Evolutionary conservation across 306 rosid species (phyloP).

Genomic region (Styphnolobium japonicum): DNA sequence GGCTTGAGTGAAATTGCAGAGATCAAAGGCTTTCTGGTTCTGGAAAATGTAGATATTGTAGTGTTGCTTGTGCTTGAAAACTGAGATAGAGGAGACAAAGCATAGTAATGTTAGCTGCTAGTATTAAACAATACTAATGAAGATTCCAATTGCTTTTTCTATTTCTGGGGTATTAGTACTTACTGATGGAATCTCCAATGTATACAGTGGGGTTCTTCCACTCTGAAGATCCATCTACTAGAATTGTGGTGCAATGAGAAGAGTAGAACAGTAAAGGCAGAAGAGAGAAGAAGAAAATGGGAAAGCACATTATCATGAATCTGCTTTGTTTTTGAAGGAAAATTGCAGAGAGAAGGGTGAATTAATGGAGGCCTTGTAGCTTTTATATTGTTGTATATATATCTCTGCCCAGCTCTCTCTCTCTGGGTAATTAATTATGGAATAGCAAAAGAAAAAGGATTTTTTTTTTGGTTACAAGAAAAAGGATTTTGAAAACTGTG

Average conservation of each 20-base stretch:
- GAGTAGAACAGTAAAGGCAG: conserved; percentile 40
- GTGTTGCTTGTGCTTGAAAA: conserved; percentile 73
- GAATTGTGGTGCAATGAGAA: conserved; percentile 53
- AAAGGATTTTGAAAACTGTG: conserved; percentile 31
- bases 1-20: conserved; percentile 80
- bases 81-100: conserved; percentile 38
- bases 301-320: conserved; percentile 45
- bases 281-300: conserved; percentile 42
- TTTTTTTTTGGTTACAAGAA: too few relatives aligned
- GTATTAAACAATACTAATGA: neutral
- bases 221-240: conserved; percentile 77
- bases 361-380: conserved; percentile 18
- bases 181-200: conserved; percentile 83
- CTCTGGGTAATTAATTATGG: conserved; percentile 32
- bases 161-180: conserved; percentile 19
- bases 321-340: conserved; percentile 17
- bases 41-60: conserved; percentile 87
- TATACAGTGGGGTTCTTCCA: conserved; percentile 78
- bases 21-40: conserved; percentile 65
- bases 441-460: conserved; percentile 11
- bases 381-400: conserved; percentile 18
- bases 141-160: neutral
- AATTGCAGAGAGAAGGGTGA: conserved; percentile 23
- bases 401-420: neutral
- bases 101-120: conserved; percentile 11